Evolutionary conservation across 257 asterid species (phyloP).

Genomic region (Solanum peruvianum): DNA sequence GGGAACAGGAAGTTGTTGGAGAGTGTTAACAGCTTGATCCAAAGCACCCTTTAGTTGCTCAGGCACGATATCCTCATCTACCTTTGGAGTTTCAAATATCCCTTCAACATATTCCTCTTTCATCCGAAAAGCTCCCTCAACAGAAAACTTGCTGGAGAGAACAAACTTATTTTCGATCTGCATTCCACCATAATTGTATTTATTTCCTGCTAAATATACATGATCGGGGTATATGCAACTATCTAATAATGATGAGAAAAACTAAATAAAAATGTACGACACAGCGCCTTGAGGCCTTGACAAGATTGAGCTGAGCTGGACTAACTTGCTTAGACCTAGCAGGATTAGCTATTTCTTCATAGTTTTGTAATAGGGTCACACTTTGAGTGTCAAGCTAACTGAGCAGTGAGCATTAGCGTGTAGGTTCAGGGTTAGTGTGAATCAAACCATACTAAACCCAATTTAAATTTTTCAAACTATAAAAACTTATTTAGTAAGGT

Average conservation of each 20-base stretch:
- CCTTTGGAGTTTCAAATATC: slow-evolving; percentile 61
- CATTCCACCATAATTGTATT: slow-evolving; percentile 9
- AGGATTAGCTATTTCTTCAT: background rate
- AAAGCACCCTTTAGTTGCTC: slow-evolving; percentile 63
- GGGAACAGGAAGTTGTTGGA: slow-evolving; percentile 74
- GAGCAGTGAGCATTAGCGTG: background rate
- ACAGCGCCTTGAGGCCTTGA: background rate
- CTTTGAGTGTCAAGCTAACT: background rate
- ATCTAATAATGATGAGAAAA: background rate
- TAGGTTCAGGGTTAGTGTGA: background rate
- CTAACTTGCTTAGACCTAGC: background rate
- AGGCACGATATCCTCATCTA: slow-evolving; percentile 60
- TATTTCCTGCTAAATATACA: background rate
- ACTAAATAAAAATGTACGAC: background rate
- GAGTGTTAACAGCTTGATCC: slow-evolving; percentile 45
- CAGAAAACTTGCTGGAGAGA: slow-evolving; percentile 50
- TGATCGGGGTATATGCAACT: background rate
- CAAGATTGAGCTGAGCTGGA: background rate
- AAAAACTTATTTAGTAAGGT: background rate
- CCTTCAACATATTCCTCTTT: slow-evolving; percentile 94
- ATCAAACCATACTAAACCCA: background rate
- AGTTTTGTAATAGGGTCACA: background rate
- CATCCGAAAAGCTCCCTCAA: slow-evolving; percentile 89
- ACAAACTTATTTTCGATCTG: slow-evolving; percentile 73
- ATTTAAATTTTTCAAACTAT: background rate